Evolutionary conservation across 192 early-diverging fungal genomes (phyloP).

Genomic region (Coemansia sp.): DNA sequence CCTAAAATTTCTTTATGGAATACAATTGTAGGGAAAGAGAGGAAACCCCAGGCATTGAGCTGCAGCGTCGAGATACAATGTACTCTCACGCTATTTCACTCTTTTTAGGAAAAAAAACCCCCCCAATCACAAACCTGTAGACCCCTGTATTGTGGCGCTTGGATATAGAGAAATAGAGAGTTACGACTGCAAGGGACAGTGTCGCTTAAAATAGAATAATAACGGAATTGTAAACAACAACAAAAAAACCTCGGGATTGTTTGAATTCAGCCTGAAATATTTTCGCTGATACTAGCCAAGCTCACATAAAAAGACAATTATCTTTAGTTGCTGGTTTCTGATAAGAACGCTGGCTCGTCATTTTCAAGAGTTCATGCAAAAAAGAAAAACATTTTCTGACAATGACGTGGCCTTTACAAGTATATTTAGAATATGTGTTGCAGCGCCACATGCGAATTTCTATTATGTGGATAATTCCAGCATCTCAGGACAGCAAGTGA

Average conservation of each 20-base stretch:
- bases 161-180: not conserved
- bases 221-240: not conserved
- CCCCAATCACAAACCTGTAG: not conserved
- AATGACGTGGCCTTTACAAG: not conserved
- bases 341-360: not conserved
- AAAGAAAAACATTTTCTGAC: not conserved
- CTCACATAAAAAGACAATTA: not conserved
- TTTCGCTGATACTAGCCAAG: not conserved
- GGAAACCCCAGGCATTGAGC: not conserved
- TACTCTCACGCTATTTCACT: not conserved
- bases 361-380: not conserved
- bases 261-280: slow-evolving; percentile 8
- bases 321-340: no score
- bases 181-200: not conserved
- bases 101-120: not conserved
- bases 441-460: not conserved
- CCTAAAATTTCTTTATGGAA: no score
- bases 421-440: not conserved
- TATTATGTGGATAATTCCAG: not conserved
- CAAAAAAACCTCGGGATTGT: not conserved
- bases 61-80: not conserved
- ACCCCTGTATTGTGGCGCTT: not conserved
- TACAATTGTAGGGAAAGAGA: not conserved
- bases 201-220: not conserved
- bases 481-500: not conserved